phyloP scores from a whole-genome alignment of 148 eudicot genomes.

The Suaeda aralocaspica region DNA sequence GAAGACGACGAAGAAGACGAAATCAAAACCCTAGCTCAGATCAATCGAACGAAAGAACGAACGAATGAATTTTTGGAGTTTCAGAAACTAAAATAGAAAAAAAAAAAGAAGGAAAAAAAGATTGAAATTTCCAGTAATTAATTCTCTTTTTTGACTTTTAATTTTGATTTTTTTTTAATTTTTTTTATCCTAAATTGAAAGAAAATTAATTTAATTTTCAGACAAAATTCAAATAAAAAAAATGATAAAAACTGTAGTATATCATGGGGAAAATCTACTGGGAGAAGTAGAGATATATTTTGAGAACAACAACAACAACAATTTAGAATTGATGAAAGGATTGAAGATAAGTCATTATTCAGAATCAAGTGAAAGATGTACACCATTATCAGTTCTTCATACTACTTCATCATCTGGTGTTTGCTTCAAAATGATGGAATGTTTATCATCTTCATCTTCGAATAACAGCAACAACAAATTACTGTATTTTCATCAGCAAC shows the following conservation, averaged over 20 bases:
- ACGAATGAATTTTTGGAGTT: too few relatives aligned
- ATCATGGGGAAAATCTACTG: slow-evolving; percentile 66
- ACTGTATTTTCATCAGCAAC: slow-evolving; percentile 30
- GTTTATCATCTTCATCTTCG: slow-evolving; percentile 22
- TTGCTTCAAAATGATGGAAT: slow-evolving; percentile 82
- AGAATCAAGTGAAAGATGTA: slow-evolving; percentile 78
- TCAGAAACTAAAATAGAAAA: not conserved
- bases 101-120: not conserved
- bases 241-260: slow-evolving; percentile 53
- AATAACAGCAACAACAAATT: slow-evolving; percentile 32
- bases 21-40: slow-evolving; percentile 16
- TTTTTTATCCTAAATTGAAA: not conserved
- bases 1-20: slow-evolving; percentile 10
- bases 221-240: not conserved
- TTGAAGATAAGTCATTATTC: slow-evolving; percentile 65
- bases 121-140: not conserved
- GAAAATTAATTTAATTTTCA: not conserved
- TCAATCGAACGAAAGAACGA: not conserved
- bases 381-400: slow-evolving; percentile 87
- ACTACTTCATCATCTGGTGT: slow-evolving; percentile 40
- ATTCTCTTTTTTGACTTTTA: not conserved
- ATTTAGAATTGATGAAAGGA: slow-evolving; percentile 33
- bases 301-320: slow-evolving; percentile 34
- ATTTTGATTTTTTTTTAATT: not conserved
- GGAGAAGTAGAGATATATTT: slow-evolving; percentile 78